These are phyloP conservation scores for Termitomyces sp. DNA, from an alignment of 768 basidiomycete species.

Conservation along the genomic window DNA sequence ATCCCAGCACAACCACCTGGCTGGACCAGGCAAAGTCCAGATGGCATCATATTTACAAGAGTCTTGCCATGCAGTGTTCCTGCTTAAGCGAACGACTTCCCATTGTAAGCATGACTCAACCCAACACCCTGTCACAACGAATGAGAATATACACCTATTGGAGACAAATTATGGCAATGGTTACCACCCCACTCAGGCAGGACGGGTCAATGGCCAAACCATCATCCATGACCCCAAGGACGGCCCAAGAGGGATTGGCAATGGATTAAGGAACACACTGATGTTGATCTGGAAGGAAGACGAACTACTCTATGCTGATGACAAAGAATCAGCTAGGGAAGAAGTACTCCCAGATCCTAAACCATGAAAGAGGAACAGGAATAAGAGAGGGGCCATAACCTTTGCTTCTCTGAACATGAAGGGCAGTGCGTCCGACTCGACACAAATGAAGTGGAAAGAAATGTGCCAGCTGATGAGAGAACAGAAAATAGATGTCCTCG, in stretches of 20 bases:
- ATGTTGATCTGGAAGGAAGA: too few relatives aligned
- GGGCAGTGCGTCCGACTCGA: not conserved
- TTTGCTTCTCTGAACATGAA: not conserved
- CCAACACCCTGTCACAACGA: not conserved
- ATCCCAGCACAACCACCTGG: too few relatives aligned
- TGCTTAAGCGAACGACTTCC: not conserved
- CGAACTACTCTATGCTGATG: too few relatives aligned
- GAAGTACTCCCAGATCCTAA: too few relatives aligned
- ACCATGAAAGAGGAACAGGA: too few relatives aligned
- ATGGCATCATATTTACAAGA: not conserved
- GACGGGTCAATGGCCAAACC: not conserved
- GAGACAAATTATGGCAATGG: not conserved
- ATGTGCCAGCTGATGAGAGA: constrained; percentile 20
- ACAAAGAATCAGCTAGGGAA: too few relatives aligned
- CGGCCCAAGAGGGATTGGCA: not conserved
- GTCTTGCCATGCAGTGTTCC: not conserved
- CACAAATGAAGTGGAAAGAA: not conserved
- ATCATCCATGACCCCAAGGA: not conserved
- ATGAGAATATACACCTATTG: not conserved
- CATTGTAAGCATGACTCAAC: not conserved
- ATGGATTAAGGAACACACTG: not conserved
- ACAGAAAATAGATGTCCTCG: not conserved
- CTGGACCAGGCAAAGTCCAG: too few relatives aligned
- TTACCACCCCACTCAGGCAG: not conserved
- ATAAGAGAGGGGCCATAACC: rapidly evolving